These are phyloP conservation scores for Aspergillus texensis DNA, from an alignment of 2,329 filamentous ascomycete genomes.

Conservation along the genomic window DNA sequence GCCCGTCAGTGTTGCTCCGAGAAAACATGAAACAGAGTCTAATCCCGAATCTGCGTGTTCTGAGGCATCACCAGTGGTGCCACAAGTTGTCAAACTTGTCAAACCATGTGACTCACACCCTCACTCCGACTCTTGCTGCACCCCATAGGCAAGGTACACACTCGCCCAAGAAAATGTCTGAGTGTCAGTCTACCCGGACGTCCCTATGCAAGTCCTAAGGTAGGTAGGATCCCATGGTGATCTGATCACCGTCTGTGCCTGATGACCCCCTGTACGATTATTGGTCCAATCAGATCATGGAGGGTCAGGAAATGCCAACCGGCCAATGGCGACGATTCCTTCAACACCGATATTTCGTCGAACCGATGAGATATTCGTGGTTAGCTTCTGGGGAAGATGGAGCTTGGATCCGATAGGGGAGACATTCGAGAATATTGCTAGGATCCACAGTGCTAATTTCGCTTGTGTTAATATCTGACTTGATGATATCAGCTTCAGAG, in stretches of 20 bases:
- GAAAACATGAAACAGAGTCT: neutral
- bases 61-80: slow-evolving; percentile 1
- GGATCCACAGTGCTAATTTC: slow-evolving; percentile 11
- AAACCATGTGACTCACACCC: neutral
- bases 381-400: slow-evolving; percentile 18
- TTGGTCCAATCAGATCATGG: slow-evolving; percentile 3
- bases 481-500: neutral
- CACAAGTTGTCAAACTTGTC: slow-evolving; percentile 3
- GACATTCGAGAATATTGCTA: slow-evolving; percentile 9
- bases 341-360: slow-evolving; percentile 13
- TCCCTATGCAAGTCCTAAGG: neutral
- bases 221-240: slow-evolving; percentile 5
- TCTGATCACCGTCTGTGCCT: slow-evolving; percentile 18
- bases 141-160: slow-evolving; percentile 5
- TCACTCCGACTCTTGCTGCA: neutral
- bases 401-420: slow-evolving; percentile 16
- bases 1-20: neutral
- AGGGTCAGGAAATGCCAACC: neutral
- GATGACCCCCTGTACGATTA: slow-evolving; percentile 12
- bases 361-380: slow-evolving; percentile 8
- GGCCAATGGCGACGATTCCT: slow-evolving; percentile 14
- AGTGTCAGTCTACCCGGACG: neutral
- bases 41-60: neutral
- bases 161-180: slow-evolving; percentile 1
- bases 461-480: neutral